Base-by-base conservation (phyloP, 164 flowering plant genomes). In the Hamamelis virginiana region DNA sequence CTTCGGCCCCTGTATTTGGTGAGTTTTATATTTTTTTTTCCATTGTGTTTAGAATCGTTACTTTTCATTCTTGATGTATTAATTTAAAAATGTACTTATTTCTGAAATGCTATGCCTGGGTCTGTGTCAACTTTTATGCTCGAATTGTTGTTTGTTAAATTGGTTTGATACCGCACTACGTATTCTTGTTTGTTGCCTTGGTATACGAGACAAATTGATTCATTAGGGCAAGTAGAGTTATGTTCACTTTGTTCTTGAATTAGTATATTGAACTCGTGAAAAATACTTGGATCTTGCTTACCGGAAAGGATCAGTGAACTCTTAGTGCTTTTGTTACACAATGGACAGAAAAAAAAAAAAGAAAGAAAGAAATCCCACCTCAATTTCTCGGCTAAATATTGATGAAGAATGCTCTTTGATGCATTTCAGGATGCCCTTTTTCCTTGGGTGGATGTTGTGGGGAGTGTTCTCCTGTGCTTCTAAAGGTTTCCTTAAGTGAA, bases 1-100 rank as follows among this genome's bases (percentile, higher is more conserved):
- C 82, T 52, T 41, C 87, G 65, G 68, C 83, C 1, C 74, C 83
- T 15, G 27, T 64, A 25, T 83, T 89, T 68, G 82, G 96, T 87
- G 64, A 78, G 86, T 75, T n/a, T n/a, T n/a, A n/a, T n/a, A 68
- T 52, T 22, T 59, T 43, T 43, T 41, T 52, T 23, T 41, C 58
- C 38, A n/a, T 11, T 53, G 21, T 41, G 16, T 46, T 19, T 48
- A 15, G 21, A 14, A 18, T 27, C 43, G 21, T 23, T 27, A n/a
- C 9, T 33, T 47, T 48, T 18, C n/a, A 47, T 22, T 52, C 9
- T 22, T 28, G 23, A n/a, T 45, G 11, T 16, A 60, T 8, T 11
- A 26, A 11, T 22, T n/a, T n/a, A n/a, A n/a, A 28, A 15, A 59
- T 59, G 12, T 60, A 12, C 10, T 10, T 48, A 16, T 57, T 11